A percentile compares a stretch with the other conserved stretches of the same genome.
Conservation (phyloP, 192 early-diverging fungal genomes). For the Coemansia sp. region DNA sequence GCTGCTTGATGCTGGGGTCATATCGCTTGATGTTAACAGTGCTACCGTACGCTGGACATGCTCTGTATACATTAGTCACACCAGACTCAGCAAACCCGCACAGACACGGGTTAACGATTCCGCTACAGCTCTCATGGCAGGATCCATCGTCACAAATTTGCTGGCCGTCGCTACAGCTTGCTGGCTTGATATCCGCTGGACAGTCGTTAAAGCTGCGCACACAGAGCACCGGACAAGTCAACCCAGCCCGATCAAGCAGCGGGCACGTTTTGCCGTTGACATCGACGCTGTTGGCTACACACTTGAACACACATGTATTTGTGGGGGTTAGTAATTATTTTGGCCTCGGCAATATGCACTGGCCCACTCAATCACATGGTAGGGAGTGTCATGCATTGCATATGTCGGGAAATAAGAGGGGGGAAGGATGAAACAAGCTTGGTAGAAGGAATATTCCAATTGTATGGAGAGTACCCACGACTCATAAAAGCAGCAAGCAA, state of each 20-base stretch:
- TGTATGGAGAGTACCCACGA: neutral
- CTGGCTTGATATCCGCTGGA: slow-evolving; percentile 44
- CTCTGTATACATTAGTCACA: slow-evolving; percentile 40
- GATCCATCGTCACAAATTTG: slow-evolving; percentile 61
- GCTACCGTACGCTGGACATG: slow-evolving; percentile 55
- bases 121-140: slow-evolving; percentile 52
- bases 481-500: neutral
- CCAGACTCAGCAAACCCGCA: slow-evolving; percentile 38
- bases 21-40: slow-evolving; percentile 52
- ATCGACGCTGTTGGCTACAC: slow-evolving; percentile 56
- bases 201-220: slow-evolving; percentile 56
- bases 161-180: slow-evolving; percentile 36
- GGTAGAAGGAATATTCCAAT: neutral
- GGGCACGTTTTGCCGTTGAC: slow-evolving; percentile 57
- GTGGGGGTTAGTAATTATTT: neutral
- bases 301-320: neutral
- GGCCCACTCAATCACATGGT: neutral
- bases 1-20: slow-evolving; percentile 55
- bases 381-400: neutral
- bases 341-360: neutral
- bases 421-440: neutral
- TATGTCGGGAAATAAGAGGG: neutral
- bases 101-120: slow-evolving; percentile 56
- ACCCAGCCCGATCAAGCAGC: slow-evolving; percentile 46
- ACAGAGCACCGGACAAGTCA: slow-evolving; percentile 60